Evolutionary conservation across 352 stramenopile genomes (phyloP).

Genomic region (Phytophthora litchii): DNA sequence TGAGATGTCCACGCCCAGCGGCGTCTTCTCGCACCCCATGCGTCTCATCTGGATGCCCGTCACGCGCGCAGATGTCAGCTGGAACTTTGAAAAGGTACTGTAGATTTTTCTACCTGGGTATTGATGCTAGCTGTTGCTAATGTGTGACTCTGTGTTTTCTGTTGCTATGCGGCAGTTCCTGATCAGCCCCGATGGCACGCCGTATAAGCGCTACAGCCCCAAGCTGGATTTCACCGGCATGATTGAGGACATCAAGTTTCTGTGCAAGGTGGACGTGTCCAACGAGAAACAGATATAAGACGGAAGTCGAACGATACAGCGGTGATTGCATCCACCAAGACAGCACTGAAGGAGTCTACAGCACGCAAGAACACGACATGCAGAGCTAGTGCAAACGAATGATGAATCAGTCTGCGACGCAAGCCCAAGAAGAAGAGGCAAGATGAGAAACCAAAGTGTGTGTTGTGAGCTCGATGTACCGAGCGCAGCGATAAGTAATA

Average conservation of each 20-base stretch:
- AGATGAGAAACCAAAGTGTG: constrained; percentile 13
- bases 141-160: constrained; percentile 2
- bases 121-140: neutral
- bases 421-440: constrained; percentile 12
- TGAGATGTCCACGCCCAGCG: constrained; percentile 78
- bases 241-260: constrained; percentile 69
- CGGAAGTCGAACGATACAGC: neutral
- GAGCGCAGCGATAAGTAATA: constrained; percentile 13
- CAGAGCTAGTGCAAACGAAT: neutral
- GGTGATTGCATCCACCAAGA: constrained; percentile 1
- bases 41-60: constrained; percentile 87
- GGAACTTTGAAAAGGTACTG: constrained; percentile 89
- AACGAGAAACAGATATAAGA: constrained; percentile 48
- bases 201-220: constrained; percentile 82
- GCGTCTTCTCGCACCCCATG: constrained; percentile 84
- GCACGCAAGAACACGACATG: neutral
- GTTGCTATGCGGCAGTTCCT: constrained; percentile 54
- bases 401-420: neutral
- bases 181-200: constrained; percentile 75
- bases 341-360: constrained; percentile 1
- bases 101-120: neutral
- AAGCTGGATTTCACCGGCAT: constrained; percentile 70
- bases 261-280: constrained; percentile 49
- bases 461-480: constrained; percentile 15
- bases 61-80: constrained; percentile 77